Base-by-base conservation (phyloP, 106 monocot species). In the Posidonia australis region DNA sequence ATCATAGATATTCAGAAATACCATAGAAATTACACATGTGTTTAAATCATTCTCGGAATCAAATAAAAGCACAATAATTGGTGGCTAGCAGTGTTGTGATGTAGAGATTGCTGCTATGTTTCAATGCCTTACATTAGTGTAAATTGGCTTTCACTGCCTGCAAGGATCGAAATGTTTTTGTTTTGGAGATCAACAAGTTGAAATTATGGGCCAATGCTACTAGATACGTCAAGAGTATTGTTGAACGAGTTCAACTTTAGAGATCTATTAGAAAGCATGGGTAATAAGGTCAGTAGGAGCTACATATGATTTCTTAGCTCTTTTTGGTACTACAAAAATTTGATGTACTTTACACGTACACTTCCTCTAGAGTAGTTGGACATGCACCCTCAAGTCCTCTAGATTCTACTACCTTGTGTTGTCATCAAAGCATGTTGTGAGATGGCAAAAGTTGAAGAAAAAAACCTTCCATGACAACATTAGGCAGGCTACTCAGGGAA, bases 351-450 rank as follows among this genome's bases (percentile, higher is more conserved):
- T 29, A 55, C 7, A 70, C 86, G 78, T 87, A 98, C 98, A 85
- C 81, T 81, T 91, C 77, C 67, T 98, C 72, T 44, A 98, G 49
- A 2, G 67, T 49, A 17, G 52, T 13, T n/a, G 85, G 87, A 14
- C 91, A 25, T 66, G 43, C 10, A 17, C 98, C 98, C 10, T 45
- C 29, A 57, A 93, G 74, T 12, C 67, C 59, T 64, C 67, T 74
- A 51, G 62, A 74, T 65, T 89, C 75, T 46, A 86, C 70, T 31
- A 68, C 64, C 58, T 89, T 93, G 71, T 44, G 44, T 42, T 26
- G 18, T 6, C 24, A 10, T 1, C 10, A 61, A 5, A 48, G 23
- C 21, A 48, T 16, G 23, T 0, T 24, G 9, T 47, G 23, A 25
- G 25, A 65, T 23, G 14, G 14, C 13, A 65, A 11, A 65, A 27